Percentiles rank a stretch among this genome's conserved stretches.
Conservation (phyloP, 2,329 filamentous ascomycete species). For the Cordyceps farinosa region DNA sequence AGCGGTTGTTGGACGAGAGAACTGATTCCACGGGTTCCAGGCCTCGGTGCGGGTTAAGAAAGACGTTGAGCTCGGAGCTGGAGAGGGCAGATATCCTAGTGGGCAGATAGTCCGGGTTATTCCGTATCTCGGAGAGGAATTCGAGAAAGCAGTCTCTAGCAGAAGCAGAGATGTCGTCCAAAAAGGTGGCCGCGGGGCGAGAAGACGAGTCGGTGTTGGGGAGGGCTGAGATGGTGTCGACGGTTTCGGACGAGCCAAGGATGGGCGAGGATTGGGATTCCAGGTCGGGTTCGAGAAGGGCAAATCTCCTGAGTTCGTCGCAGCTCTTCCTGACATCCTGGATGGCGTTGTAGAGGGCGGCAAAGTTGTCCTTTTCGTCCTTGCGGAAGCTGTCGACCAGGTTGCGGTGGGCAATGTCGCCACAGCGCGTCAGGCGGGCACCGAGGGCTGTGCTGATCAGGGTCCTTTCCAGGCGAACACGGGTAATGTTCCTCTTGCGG, state of each 20-base stretch:
- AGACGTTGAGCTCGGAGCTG: conserved; percentile 69
- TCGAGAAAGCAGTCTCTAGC: conserved; percentile 72
- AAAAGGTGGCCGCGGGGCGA: conserved; percentile 53
- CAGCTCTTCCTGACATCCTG: conserved; percentile 76
- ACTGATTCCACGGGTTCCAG: conserved; percentile 82
- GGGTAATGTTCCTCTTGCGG: conserved; percentile 70
- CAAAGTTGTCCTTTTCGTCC: conserved; percentile 76
- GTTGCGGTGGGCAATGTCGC: conserved; percentile 70
- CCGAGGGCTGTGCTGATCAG: conserved; percentile 72
- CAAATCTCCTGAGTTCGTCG: conserved; percentile 67
- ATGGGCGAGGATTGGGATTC: conserved; percentile 49
- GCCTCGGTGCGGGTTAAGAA: conserved; percentile 74
- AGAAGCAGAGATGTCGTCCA: conserved; percentile 67
- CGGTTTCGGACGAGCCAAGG: conserved; percentile 45
- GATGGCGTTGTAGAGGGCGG: conserved; percentile 69
- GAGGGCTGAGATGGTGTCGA: conserved; percentile 45
- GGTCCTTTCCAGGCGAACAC: conserved; percentile 69
- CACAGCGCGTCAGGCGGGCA: conserved; percentile 69
- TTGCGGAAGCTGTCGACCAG: conserved; percentile 74
- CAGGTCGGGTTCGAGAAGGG: conserved; percentile 68
- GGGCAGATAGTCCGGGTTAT: conserved; percentile 84
- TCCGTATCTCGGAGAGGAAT: conserved; percentile 78
- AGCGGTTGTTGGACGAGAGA: conserved; percentile 62
- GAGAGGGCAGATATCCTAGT: conserved; percentile 74
- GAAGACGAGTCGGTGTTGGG: conserved; percentile 31